These are phyloP conservation scores for Aspergillus luchuensis DNA, from an alignment of 2,329 filamentous ascomycete genomes.

Conservation along the genomic window DNA sequence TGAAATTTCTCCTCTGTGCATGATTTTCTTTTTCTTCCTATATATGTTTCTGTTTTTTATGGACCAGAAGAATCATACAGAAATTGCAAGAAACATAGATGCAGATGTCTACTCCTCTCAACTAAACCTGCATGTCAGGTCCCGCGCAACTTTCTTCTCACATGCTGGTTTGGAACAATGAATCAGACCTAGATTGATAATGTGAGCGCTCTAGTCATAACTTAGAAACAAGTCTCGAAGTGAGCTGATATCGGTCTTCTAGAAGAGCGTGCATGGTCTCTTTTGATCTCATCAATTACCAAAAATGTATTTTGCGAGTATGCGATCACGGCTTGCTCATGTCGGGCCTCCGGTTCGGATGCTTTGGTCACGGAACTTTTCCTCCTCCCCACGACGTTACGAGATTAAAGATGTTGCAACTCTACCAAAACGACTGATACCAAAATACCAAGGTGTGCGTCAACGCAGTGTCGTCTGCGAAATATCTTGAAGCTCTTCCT, in stretches of 20 bases:
- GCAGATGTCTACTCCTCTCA: not conserved
- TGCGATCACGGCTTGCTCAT: conserved; percentile 16
- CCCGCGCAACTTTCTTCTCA: not conserved
- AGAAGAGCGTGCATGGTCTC: not conserved
- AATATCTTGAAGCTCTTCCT: not conserved
- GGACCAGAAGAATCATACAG: not conserved
- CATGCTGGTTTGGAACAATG: not conserved
- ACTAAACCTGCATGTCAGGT: not conserved
- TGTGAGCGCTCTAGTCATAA: not conserved
- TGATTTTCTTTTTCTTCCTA: not conserved
- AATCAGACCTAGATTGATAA: not conserved
- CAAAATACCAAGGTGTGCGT: conserved; percentile 63
- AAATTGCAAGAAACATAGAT: not conserved
- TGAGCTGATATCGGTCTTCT: not conserved
- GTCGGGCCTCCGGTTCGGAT: conserved; percentile 14
- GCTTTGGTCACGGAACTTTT: conserved; percentile 42
- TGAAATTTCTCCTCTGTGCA: no score
- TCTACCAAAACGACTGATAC: conserved; percentile 57
- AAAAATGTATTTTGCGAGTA: conserved; percentile 24
- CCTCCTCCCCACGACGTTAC: conserved; percentile 38
- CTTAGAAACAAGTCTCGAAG: not conserved
- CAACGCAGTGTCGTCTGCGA: conserved; percentile 8
- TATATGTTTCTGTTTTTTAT: not conserved
- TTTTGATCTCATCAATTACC: no score
- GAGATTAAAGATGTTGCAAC: conserved; percentile 50